Conservation (phyloP, 176 grass and related monocot genomes). For the Puya raimondii region DNA sequence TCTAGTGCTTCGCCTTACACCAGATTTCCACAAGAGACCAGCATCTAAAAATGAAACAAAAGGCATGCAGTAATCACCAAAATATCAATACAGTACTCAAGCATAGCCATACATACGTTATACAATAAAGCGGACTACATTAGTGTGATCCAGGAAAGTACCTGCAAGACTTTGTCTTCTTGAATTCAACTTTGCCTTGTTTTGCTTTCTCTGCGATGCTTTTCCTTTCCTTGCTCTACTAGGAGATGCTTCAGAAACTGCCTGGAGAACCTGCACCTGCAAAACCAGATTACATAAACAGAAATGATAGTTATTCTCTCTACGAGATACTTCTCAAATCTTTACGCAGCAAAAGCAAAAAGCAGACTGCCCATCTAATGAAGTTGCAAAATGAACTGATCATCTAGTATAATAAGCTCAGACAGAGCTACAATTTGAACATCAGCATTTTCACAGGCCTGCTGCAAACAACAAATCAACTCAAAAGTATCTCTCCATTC, state of each 20-base stretch:
- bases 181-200: conserved; percentile 26
- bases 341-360: neutral
- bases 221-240: conserved; percentile 31
- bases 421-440: no score
- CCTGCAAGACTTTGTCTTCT: conserved; percentile 35
- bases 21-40: conserved; percentile 46
- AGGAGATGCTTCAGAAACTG: conserved; percentile 17
- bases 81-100: conserved; percentile 14
- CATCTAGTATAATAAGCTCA: no score
- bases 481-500: no score
- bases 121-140: conserved; percentile 10
- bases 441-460: no score
- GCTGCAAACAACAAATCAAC: no score
- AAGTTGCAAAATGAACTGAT: neutral
- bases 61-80: conserved; percentile 8
- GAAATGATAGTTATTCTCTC: conserved; percentile 7
- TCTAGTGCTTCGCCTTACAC: conserved; percentile 73
- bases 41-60: conserved; percentile 32
- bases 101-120: conserved; percentile 17
- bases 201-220: conserved; percentile 26
- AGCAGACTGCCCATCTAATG: neutral
- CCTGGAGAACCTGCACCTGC: conserved; percentile 22
- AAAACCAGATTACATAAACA: conserved; percentile 22
- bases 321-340: conserved; percentile 9
- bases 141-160: conserved; percentile 29